A percentile compares a stretch with the other conserved stretches of the same genome.
These are phyloP conservation scores for Linum lewisii DNA, from an alignment of 345 rosid genomes.

Conservation along the genomic window DNA sequence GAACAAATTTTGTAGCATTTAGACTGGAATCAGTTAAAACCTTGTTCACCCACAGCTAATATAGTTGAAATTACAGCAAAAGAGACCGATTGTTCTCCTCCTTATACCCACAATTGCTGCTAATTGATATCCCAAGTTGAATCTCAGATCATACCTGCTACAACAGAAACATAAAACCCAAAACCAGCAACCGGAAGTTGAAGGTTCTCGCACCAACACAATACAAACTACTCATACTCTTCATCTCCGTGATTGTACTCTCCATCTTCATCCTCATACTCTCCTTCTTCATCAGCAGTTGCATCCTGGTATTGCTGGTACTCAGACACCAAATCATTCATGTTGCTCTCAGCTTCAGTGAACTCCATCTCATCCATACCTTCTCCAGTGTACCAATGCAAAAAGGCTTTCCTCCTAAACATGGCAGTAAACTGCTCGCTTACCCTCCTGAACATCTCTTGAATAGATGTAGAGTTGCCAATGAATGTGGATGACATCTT, in stretches of 20 bases:
- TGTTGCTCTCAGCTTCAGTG: background rate
- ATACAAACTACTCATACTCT: background rate
- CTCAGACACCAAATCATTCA: constrained; percentile 1
- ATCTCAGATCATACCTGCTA: no score
- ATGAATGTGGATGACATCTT: constrained; percentile 1
- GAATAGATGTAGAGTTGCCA: background rate
- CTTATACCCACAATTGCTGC: no score
- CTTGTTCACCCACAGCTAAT: no score
- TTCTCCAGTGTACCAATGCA: no score
- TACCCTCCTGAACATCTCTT: constrained; percentile 1
- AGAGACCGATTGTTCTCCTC: no score
- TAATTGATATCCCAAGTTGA: no score
- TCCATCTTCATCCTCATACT: constrained; percentile 1
- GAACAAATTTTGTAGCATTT: no score
- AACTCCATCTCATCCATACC: no score
- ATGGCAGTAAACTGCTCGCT: background rate
- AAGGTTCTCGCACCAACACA: background rate
- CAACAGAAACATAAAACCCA: background rate
- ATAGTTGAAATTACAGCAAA: no score
- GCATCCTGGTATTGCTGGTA: constrained; percentile 2
- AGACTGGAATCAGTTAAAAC: no score
- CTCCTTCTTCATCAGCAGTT: background rate
- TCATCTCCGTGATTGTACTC: background rate
- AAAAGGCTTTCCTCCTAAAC: no score
- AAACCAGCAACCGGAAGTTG: constrained; percentile 4